Conservation (phyloP, 1,139 yeast species). For the Waltiozyma sp. region DNA sequence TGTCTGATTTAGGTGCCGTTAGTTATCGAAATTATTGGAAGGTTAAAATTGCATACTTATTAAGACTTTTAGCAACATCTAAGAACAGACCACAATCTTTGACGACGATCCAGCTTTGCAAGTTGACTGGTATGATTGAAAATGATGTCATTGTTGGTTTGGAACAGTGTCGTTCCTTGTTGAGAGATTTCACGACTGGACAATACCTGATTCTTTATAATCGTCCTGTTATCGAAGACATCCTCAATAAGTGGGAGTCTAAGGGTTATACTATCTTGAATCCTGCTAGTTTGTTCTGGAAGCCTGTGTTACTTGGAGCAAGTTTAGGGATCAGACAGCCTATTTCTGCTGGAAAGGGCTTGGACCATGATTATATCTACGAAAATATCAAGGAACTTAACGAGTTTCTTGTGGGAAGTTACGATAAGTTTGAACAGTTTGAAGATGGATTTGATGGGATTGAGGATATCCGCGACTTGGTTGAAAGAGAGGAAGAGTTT, state of each 20-base stretch:
- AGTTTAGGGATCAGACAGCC: slow-evolving; percentile 58
- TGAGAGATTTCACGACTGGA: slow-evolving; percentile 26
- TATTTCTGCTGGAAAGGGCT: slow-evolving; percentile 1
- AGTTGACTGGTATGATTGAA: slow-evolving; percentile 73
- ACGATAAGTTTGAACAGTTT: slow-evolving; percentile 20
- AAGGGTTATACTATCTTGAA: slow-evolving; percentile 46
- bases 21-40: slow-evolving; percentile 89
- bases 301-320: slow-evolving; percentile 73
- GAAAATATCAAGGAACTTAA: slow-evolving; percentile 40
- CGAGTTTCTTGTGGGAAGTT: slow-evolving; percentile 52
- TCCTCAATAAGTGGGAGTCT: slow-evolving; percentile 41
- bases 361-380: slow-evolving; percentile 19
- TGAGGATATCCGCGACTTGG: slow-evolving; percentile 15
- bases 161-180: slow-evolving; percentile 60
- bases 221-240: slow-evolving; percentile 29
- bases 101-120: slow-evolving; percentile 51
- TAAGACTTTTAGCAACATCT: slow-evolving; percentile 27
- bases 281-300: slow-evolving; percentile 55
- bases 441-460: neutral
- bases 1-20: slow-evolving; percentile 74
- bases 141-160: slow-evolving; percentile 83
- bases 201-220: slow-evolving; percentile 48
- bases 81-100: slow-evolving; percentile 19
- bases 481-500: slow-evolving; percentile 2
- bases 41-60: slow-evolving; percentile 42